Conservation (phyloP, 768 basidiomycete species). For the Astraeus odoratus region DNA sequence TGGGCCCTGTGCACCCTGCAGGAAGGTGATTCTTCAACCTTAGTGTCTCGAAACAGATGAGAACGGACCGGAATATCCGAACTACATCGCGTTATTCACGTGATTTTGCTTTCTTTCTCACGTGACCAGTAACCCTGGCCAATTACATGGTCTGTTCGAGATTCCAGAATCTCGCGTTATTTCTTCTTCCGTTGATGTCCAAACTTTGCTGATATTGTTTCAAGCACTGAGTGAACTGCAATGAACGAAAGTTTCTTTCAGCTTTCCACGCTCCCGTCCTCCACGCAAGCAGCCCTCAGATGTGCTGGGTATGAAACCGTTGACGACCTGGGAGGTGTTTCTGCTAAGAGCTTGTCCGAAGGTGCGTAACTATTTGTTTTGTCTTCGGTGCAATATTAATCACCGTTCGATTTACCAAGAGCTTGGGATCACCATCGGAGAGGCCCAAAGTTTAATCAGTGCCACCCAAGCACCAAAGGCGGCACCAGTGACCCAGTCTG, state of each 20-base stretch:
- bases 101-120: constrained; percentile 12
- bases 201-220: constrained; percentile 4
- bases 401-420: constrained; percentile 30
- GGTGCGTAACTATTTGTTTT: constrained; percentile 29
- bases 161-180: too few relatives aligned
- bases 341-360: constrained; percentile 42
- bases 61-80: too few relatives aligned
- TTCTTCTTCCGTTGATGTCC: too few relatives aligned
- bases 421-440: constrained; percentile 38
- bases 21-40: too few relatives aligned
- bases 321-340: constrained; percentile 40
- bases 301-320: constrained; percentile 53
- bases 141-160: too few relatives aligned
- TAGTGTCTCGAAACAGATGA: too few relatives aligned
- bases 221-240: background rate
- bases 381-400: background rate
- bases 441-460: constrained; percentile 41
- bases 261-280: constrained; percentile 37
- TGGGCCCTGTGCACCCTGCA: too few relatives aligned
- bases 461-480: constrained; percentile 30
- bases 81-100: constrained; percentile 28
- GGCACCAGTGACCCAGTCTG: constrained; percentile 48
- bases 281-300: constrained; percentile 40
- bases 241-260: constrained; percentile 42
- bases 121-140: too few relatives aligned